Conservation (phyloP, 179 eudicot species). For the Vitellaria paradoxa region DNA sequence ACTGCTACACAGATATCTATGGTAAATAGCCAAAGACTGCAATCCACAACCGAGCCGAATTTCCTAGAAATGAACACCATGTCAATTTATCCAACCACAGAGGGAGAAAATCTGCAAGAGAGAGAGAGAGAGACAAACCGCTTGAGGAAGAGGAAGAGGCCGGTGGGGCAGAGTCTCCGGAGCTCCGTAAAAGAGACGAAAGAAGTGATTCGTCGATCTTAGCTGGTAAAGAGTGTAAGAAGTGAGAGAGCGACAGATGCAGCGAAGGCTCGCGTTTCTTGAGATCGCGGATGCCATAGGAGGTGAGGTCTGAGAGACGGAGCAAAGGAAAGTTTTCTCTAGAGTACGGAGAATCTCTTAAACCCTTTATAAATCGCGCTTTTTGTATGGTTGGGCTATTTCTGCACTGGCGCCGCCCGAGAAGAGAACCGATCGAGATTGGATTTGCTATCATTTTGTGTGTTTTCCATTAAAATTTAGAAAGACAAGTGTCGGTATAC, state of each 20-base stretch:
- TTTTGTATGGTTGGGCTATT: no score
- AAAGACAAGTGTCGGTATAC: no score
- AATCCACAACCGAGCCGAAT: constrained; percentile 20
- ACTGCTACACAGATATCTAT: constrained; percentile 29
- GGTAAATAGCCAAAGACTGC: constrained; percentile 18
- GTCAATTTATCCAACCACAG: background rate
- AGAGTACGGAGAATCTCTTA: no score
- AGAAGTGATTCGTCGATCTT: background rate
- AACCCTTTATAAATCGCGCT: no score
- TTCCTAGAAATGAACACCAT: constrained; percentile 20
- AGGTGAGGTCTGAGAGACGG: no score
- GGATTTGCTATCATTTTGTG: no score
- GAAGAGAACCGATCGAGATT: no score
- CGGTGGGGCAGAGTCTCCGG: constrained; percentile 13
- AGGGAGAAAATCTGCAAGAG: background rate
- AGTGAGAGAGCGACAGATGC: constrained; percentile 24
- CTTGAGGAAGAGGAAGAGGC: constrained; percentile 12
- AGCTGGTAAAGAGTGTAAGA: background rate
- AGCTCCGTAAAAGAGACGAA: constrained; percentile 8
- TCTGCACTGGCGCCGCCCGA: no score
- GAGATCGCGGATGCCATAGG: constrained; percentile 21
- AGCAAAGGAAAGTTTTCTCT: no score
- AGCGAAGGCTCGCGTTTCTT: constrained; percentile 28
- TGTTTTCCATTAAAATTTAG: no score
- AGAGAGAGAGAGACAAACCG: constrained; percentile 14